Percentiles rank a stretch among this genome's conserved stretches.
Conservation (phyloP, 805 yeast genomes). For the Sugiyamaella smithiae region DNA sequence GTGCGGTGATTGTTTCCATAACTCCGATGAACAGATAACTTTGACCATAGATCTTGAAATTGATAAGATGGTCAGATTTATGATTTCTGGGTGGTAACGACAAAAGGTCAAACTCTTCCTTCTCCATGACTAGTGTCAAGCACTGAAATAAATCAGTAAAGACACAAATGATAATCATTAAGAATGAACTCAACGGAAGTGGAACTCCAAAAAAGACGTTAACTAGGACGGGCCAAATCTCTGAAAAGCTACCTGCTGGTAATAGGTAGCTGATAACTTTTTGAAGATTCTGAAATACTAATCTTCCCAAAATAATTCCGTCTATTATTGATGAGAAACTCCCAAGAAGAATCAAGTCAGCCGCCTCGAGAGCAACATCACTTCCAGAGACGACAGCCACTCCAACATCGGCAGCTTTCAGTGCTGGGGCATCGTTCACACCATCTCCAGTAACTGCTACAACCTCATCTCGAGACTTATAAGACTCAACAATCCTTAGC, state of each 20-base stretch:
- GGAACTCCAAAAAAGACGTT: constrained; percentile 51
- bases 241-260: constrained; percentile 54
- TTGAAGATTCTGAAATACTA: constrained; percentile 49
- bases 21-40: constrained; percentile 45
- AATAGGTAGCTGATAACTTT: constrained; percentile 45
- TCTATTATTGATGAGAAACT: constrained; percentile 74
- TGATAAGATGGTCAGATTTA: constrained; percentile 42
- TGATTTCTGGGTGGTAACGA: constrained; percentile 42
- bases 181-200: constrained; percentile 47
- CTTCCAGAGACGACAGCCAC: constrained; percentile 55
- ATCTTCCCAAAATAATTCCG: constrained; percentile 86
- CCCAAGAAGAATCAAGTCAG: constrained; percentile 22
- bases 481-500: constrained; percentile 46
- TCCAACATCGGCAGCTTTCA: constrained; percentile 93
- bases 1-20: constrained; percentile 41
- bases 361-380: constrained; percentile 25
- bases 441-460: constrained; percentile 99
- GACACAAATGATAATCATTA: constrained; percentile 51
- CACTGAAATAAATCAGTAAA: constrained; percentile 49
- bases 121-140: constrained; percentile 44
- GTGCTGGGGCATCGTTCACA: constrained; percentile 98
- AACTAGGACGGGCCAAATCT: constrained; percentile 49
- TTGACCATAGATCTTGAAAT: constrained; percentile 41
- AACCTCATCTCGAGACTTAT: constrained; percentile 74
- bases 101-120: constrained; percentile 43